Percentiles rank a stretch among this genome's conserved stretches.
phyloP scores from a whole-genome alignment of 192 early-diverging fungal genomes.

The Coemansia biformis region DNA sequence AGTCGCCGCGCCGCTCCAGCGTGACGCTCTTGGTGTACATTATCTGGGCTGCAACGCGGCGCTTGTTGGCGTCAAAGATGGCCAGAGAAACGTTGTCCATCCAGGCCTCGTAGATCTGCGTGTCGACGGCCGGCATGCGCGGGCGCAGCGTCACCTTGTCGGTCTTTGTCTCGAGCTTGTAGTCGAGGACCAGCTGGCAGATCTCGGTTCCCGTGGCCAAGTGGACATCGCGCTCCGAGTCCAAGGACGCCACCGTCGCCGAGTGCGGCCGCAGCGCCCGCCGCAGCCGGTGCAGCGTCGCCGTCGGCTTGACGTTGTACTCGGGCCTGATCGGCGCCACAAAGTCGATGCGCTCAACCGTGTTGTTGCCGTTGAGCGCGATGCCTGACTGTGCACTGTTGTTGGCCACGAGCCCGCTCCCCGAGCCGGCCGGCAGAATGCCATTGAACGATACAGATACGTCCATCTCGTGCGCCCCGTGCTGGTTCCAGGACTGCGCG shows the following conservation, averaged over 20 bases:
- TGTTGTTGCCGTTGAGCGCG: constrained; percentile 40
- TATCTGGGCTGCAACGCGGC: constrained; percentile 62
- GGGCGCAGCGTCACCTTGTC: constrained; percentile 38
- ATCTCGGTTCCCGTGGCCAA: constrained; percentile 62
- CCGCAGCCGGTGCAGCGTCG: constrained; percentile 58
- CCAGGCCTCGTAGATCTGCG: constrained; percentile 72
- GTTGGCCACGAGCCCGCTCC: constrained; percentile 38
- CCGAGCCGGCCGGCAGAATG: constrained; percentile 49
- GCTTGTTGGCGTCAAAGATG: constrained; percentile 80
- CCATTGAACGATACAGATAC: constrained; percentile 78
- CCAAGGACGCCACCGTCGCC: constrained; percentile 57
- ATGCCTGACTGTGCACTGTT: constrained; percentile 5
- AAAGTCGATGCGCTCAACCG: constrained; percentile 70
- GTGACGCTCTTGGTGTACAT: constrained; percentile 67
- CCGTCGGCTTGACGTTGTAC: constrained; percentile 55
- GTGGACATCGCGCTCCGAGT: constrained; percentile 63
- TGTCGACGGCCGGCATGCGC: constrained; percentile 51
- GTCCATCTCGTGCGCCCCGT: constrained; percentile 63
- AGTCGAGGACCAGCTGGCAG: constrained; percentile 71
- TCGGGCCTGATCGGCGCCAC: constrained; percentile 66
- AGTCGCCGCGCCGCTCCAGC: constrained; percentile 74
- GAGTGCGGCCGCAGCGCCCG: constrained; percentile 63
- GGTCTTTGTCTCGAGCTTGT: constrained; percentile 60
- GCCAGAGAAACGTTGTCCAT: constrained; percentile 59
- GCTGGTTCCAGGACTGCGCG: constrained; percentile 86